A percentile compares a stretch with the other conserved stretches of the same genome.
Evolutionary conservation across 805 yeast genomes (phyloP).

Genomic region (Yamadazyma endophytica): DNA sequence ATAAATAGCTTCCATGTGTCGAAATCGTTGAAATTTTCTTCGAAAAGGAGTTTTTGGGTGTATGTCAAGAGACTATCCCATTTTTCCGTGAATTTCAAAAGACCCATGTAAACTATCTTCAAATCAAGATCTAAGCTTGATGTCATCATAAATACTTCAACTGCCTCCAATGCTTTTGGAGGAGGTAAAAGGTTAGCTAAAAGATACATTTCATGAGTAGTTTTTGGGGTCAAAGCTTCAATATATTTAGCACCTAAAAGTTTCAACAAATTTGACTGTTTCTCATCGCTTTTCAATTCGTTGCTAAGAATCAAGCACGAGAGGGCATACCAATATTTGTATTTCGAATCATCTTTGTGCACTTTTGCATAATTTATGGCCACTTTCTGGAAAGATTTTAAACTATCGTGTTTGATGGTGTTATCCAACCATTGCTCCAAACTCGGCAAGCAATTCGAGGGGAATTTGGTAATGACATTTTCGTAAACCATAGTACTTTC

Average conservation of each 20-base stretch:
- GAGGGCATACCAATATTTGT: constrained; percentile 55
- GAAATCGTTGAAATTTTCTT: constrained; percentile 64
- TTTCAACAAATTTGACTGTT: constrained; percentile 52
- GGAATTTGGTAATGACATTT: constrained; percentile 53
- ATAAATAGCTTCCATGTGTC: constrained; percentile 63
- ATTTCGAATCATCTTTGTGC: constrained; percentile 21
- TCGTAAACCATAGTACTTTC: constrained; percentile 53
- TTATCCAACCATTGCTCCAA: constrained; percentile 56
- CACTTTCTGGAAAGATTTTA: constrained; percentile 49
- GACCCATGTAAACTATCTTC: constrained; percentile 48
- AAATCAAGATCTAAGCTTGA: constrained; percentile 55
- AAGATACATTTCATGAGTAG: constrained; percentile 66
- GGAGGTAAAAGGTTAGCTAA: constrained; percentile 31
- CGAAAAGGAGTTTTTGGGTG: constrained; percentile 40
- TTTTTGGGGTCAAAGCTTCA: constrained; percentile 46
- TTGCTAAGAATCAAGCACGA: constrained; percentile 42
- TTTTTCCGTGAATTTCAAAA: constrained; percentile 36
- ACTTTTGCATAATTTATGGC: constrained; percentile 39
- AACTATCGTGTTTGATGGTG: constrained; percentile 45
- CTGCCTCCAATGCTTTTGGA: constrained; percentile 3
- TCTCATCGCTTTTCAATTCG: constrained; percentile 21
- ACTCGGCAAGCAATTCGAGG: constrained; percentile 35
- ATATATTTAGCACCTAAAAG: constrained; percentile 57
- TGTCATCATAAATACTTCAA: constrained; percentile 7
- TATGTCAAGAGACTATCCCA: constrained; percentile 43